phyloP scores from a whole-genome alignment of 2,329 filamentous ascomycete species.

The Botrytis porri region DNA sequence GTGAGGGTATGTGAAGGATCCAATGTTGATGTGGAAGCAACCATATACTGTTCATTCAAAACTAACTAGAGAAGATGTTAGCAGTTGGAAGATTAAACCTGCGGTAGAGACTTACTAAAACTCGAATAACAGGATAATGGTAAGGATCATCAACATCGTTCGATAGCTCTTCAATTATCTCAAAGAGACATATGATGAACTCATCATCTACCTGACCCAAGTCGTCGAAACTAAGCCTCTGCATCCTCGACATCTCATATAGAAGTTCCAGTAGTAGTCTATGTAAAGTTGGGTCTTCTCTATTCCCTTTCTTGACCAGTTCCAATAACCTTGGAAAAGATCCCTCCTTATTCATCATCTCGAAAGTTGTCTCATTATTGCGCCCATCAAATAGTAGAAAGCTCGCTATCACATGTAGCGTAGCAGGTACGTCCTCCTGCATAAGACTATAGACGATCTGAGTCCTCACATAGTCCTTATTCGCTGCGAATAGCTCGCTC shows the following conservation, averaged over 20 bases:
- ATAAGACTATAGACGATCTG: conserved; percentile 91
- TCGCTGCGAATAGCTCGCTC: conserved; percentile 68
- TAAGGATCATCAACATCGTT: conserved; percentile 90
- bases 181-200: conserved; percentile 80
- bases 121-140: conserved; percentile 91
- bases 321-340: conserved; percentile 82
- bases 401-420: conserved; percentile 78
- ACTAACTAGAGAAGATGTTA: conserved; percentile 63
- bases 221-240: conserved; percentile 74
- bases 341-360: conserved; percentile 81
- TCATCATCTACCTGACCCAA: conserved; percentile 72
- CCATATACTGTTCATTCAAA: conserved; percentile 97
- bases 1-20: conserved; percentile 57
- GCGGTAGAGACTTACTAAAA: conserved; percentile 61
- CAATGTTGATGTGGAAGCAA: conserved; percentile 53
- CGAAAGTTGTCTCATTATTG: conserved; percentile 72
- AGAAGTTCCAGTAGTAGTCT: conserved; percentile 80
- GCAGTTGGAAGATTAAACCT: conserved; percentile 13
- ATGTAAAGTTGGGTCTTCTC: conserved; percentile 70
- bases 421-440: conserved; percentile 78
- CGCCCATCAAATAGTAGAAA: conserved; percentile 87
- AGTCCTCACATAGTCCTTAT: conserved; percentile 83
- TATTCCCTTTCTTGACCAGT: conserved; percentile 64
- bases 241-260: conserved; percentile 95
- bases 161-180: conserved; percentile 82